These are phyloP conservation scores for Meira nashicola DNA, from an alignment of 1,284 basidiomycete species.

Conservation along the genomic window DNA sequence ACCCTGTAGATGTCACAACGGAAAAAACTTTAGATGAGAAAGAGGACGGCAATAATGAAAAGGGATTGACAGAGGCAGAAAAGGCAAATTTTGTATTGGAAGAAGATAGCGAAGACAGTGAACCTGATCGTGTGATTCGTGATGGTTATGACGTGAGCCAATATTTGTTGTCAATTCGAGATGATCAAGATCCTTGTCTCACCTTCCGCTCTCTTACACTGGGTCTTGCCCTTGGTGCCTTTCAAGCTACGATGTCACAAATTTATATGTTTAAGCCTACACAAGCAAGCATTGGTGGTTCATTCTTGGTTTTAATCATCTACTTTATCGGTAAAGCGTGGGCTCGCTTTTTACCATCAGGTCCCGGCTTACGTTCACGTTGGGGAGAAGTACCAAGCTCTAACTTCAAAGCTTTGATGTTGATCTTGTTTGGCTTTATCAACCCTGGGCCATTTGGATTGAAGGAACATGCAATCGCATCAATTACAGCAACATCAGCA, in stretches of 20 bases:
- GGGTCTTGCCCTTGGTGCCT: constrained; percentile 62
- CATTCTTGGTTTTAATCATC: constrained; percentile 62
- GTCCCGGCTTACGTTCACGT: constrained; percentile 34
- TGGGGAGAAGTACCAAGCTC: constrained; percentile 56
- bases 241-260: constrained; percentile 57
- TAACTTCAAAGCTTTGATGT: constrained; percentile 47
- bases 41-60: too few relatives aligned
- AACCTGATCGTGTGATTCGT: neutral
- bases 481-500: constrained; percentile 61
- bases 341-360: constrained; percentile 53
- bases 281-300: constrained; percentile 56
- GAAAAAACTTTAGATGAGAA: too few relatives aligned
- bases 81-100: too few relatives aligned
- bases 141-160: constrained; percentile 60
- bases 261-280: constrained; percentile 61
- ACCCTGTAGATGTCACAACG: too few relatives aligned
- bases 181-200: constrained; percentile 62
- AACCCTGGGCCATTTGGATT: constrained; percentile 62
- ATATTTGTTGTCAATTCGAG: constrained; percentile 62
- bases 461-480: constrained; percentile 64
- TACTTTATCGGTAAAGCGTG: constrained; percentile 61
- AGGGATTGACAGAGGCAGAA: too few relatives aligned
- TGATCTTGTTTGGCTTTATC: constrained; percentile 57
- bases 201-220: constrained; percentile 62
- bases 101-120: too few relatives aligned